phyloP scores from a whole-genome alignment of 164 flowering plant genomes.

The Sextonia rubra region DNA sequence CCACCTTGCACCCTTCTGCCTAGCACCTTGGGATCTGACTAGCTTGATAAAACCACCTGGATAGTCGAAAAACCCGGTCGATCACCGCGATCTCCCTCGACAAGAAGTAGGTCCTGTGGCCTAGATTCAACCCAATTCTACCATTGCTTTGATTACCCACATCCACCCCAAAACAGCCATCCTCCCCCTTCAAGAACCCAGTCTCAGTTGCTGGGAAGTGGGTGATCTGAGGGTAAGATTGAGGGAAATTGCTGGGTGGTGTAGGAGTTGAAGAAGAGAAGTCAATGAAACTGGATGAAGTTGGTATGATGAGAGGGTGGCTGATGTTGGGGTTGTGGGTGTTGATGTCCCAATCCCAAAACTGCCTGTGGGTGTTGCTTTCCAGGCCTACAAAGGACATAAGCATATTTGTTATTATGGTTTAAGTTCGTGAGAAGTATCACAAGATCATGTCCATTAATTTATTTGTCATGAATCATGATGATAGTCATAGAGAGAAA shows the following conservation, averaged over 20 bases:
- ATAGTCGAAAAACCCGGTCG: slow-evolving; percentile 18
- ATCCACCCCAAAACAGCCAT: too few relatives aligned
- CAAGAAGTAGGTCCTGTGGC: slow-evolving; percentile 29
- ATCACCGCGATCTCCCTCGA: slow-evolving; percentile 22
- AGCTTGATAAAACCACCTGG: slow-evolving; percentile 21
- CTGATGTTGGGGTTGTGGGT: background rate
- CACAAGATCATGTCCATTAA: too few relatives aligned
- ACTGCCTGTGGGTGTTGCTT: slow-evolving; percentile 20
- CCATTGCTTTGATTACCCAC: slow-evolving; percentile 1
- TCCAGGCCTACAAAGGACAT: slow-evolving; percentile 22
- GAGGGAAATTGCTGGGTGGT: too few relatives aligned
- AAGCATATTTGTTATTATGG: too few relatives aligned
- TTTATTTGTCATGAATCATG: too few relatives aligned
- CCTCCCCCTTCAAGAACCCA: slow-evolving; percentile 15
- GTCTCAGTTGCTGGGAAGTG: slow-evolving; percentile 8
- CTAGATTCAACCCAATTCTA: slow-evolving; percentile 25
- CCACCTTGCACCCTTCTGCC: slow-evolving; percentile 28
- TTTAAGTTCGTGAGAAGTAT: too few relatives aligned
- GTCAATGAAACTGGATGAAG: slow-evolving; percentile 20
- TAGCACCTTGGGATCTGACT: slow-evolving; percentile 24
- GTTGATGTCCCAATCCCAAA: slow-evolving; percentile 20
- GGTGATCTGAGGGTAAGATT: background rate
- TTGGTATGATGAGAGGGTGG: slow-evolving; percentile 17
- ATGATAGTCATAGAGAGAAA: too few relatives aligned
- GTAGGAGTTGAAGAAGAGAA: background rate